Percentiles rank a stretch among this genome's conserved stretches.
phyloP scores from a whole-genome alignment of 257 asterid genomes.

The Solanum clarkiae region DNA sequence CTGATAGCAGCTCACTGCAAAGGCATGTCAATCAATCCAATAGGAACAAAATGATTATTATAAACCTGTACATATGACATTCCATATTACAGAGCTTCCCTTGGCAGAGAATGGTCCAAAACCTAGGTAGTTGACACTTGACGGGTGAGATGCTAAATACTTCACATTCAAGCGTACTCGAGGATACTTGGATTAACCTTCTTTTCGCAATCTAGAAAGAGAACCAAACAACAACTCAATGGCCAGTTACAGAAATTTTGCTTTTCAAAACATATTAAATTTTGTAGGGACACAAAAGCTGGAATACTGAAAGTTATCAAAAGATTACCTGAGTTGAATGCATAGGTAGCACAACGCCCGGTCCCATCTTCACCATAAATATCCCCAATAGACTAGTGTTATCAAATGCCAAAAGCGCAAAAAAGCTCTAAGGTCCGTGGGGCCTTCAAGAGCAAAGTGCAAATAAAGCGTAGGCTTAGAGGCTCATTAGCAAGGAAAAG shows the following conservation, averaged over 20 bases:
- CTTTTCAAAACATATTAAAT: not conserved
- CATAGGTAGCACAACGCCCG: constrained; percentile 35
- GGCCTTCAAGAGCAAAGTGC: no score
- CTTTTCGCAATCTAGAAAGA: constrained; percentile 25
- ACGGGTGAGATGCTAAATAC: constrained; percentile 47
- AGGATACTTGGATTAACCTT: constrained; percentile 21
- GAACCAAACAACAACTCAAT: constrained; percentile 18
- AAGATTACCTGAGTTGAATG: constrained; percentile 29
- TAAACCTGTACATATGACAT: not conserved
- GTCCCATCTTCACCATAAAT: constrained; percentile 37
- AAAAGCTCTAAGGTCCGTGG: no score
- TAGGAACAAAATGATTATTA: constrained; percentile 11
- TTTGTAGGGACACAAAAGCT: not conserved
- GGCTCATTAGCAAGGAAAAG: no score
- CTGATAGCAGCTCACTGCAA: not conserved
- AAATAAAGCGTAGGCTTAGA: no score
- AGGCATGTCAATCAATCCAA: constrained; percentile 37
- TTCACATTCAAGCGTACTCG: constrained; percentile 31
- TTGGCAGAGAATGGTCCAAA: not conserved
- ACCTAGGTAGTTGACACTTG: not conserved
- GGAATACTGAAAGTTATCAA: not conserved
- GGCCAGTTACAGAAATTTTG: not conserved
- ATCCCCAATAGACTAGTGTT: constrained; percentile 19
- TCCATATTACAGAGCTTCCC: not conserved
- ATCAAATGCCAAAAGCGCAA: no score